Evolutionary conservation across 2,329 filamentous ascomycete species (phyloP).

Genomic region (Paecilomyces sp.): DNA sequence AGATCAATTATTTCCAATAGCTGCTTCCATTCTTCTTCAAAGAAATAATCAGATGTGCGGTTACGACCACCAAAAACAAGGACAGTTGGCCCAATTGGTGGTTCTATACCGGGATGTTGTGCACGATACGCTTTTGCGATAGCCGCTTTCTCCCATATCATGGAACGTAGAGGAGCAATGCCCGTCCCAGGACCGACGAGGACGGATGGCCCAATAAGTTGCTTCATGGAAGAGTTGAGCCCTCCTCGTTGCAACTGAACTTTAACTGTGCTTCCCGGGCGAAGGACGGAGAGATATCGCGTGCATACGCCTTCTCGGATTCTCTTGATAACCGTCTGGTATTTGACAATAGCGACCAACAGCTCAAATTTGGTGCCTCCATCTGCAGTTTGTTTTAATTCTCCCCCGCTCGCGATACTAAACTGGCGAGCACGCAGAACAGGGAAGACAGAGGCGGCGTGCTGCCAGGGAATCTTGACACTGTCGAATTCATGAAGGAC

Average conservation of each 20-base stretch:
- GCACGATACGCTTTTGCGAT: conserved; percentile 24
- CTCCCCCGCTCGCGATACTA: conserved; percentile 75
- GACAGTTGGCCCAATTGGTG: conserved; percentile 40
- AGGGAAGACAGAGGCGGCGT: conserved; percentile 68
- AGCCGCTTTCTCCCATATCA: conserved; percentile 66
- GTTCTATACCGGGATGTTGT: conserved; percentile 19
- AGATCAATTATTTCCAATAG: conserved; percentile 40
- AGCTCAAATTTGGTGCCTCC: conserved; percentile 57
- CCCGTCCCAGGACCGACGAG: conserved; percentile 82
- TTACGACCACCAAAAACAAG: conserved; percentile 86
- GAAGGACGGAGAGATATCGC: conserved; percentile 66
- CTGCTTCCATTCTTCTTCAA: conserved; percentile 63
- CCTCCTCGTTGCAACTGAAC: conserved; percentile 52
- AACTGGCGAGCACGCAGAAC: conserved; percentile 83
- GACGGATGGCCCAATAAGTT: conserved; percentile 55
- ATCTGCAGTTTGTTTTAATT: conserved; percentile 29
- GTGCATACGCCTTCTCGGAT: conserved; percentile 85
- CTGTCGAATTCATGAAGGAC: conserved; percentile 83
- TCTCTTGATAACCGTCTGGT: conserved; percentile 77
- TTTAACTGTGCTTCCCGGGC: conserved; percentile 49
- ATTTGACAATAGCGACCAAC: conserved; percentile 82
- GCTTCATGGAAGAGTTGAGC: conserved; percentile 39
- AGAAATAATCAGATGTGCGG: conserved; percentile 69
- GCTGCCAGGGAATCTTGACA: conserved; percentile 71
- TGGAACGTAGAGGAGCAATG: conserved; percentile 72